Conservation (phyloP, 2,329 filamentous ascomycete species). For the Ceratocystis variospora region DNA sequence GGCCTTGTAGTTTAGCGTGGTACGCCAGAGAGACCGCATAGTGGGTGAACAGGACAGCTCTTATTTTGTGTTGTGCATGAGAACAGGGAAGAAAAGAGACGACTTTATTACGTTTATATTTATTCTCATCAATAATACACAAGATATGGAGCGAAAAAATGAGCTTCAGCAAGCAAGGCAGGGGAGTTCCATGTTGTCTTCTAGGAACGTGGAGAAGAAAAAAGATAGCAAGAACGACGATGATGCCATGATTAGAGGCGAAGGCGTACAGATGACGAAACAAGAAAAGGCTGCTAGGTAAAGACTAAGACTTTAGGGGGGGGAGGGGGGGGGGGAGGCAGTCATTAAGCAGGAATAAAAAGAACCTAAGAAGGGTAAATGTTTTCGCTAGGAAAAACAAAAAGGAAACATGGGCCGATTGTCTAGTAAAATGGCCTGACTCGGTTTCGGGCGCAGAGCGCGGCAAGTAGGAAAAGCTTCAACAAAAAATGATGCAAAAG, state of each 20-base stretch:
- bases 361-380: slow-evolving; percentile 7
- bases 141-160: background rate
- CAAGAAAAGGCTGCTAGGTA: too few relatives aligned
- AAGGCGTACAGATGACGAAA: background rate
- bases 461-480: background rate
- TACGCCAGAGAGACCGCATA: too few relatives aligned
- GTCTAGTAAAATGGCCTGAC: background rate
- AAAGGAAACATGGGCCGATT: slow-evolving; percentile 4
- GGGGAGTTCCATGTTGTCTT: background rate
- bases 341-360: slow-evolving; percentile 8
- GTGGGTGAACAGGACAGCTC: too few relatives aligned
- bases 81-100: too few relatives aligned
- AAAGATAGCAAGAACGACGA: background rate
- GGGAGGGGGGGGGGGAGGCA: too few relatives aligned
- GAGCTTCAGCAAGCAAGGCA: background rate
- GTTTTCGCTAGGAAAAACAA: background rate
- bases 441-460: background rate
- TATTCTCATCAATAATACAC: too few relatives aligned
- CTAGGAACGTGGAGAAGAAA: background rate
- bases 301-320: too few relatives aligned
- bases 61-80: too few relatives aligned
- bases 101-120: too few relatives aligned
- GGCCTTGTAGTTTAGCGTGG: too few relatives aligned
- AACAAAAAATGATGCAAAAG: background rate
- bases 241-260: slow-evolving; percentile 1